phyloP scores from a whole-genome alignment of 169 alveolate genomes.

The Plasmodium chabaudi region DNA sequence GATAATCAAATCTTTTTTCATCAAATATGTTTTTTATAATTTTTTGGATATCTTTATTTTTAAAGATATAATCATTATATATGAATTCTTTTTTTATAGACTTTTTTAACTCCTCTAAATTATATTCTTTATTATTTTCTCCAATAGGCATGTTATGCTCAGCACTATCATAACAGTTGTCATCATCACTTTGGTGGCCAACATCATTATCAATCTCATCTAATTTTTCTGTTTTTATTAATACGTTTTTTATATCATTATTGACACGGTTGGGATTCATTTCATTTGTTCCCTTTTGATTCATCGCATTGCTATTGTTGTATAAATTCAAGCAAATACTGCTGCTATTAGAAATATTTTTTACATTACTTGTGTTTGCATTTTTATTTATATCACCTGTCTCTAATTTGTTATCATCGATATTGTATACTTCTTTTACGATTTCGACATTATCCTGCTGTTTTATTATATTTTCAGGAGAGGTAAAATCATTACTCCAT shows the following conservation, averaged over 20 bases:
- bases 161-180: background rate
- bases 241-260: background rate
- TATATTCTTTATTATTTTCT: background rate
- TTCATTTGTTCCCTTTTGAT: background rate
- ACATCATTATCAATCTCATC: background rate
- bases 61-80: slow-evolving; percentile 12
- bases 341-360: background rate
- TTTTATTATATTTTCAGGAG: slow-evolving; percentile 1
- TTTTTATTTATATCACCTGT: background rate
- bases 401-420: background rate
- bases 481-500: slow-evolving; percentile 43
- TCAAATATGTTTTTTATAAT: slow-evolving; percentile 42
- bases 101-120: slow-evolving; percentile 3
- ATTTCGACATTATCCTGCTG: background rate
- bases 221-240: slow-evolving; percentile 47
- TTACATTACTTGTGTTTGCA: background rate
- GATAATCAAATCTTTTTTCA: slow-evolving; percentile 46
- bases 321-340: background rate
- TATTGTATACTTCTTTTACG: background rate
- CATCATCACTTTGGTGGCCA: background rate
- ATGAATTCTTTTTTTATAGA: slow-evolving; percentile 27
- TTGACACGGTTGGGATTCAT: background rate
- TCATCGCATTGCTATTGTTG: background rate
- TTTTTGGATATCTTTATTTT: slow-evolving; percentile 40
- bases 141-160: background rate